Evolutionary conservation across 805 yeast species (phyloP).

Genomic region (Cyberlindnera mississippiensis): DNA sequence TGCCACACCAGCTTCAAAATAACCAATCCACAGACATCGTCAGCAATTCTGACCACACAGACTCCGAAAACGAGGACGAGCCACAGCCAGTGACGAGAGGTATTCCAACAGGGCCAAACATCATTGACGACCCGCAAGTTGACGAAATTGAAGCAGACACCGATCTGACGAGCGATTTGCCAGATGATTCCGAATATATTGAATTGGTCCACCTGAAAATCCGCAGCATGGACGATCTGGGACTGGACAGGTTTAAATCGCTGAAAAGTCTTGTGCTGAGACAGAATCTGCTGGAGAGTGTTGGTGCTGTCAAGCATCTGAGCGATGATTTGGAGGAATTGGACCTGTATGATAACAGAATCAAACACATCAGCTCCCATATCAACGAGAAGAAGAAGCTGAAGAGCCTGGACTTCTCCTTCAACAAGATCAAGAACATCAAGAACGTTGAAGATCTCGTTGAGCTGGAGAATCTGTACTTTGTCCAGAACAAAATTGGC

Average conservation of each 20-base stretch:
- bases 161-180: slow-evolving; percentile 53
- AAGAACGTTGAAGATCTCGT: slow-evolving; percentile 66
- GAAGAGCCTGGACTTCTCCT: slow-evolving; percentile 71
- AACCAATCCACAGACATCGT: slow-evolving; percentile 7
- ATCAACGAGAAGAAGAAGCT: slow-evolving; percentile 56
- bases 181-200: slow-evolving; percentile 54
- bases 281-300: slow-evolving; percentile 76
- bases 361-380: slow-evolving; percentile 77
- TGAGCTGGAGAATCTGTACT: slow-evolving; percentile 63
- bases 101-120: slow-evolving; percentile 9
- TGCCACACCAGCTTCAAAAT: background rate
- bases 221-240: slow-evolving; percentile 55
- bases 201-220: slow-evolving; percentile 73
- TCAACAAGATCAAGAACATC: slow-evolving; percentile 83
- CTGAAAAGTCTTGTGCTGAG: slow-evolving; percentile 68
- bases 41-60: slow-evolving; percentile 24
- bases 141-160: slow-evolving; percentile 65
- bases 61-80: slow-evolving; percentile 19
- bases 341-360: slow-evolving; percentile 89
- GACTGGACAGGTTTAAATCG: slow-evolving; percentile 50
- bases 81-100: slow-evolving; percentile 10
- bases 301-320: slow-evolving; percentile 62
- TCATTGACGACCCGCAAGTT: slow-evolving; percentile 32
- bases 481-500: slow-evolving; percentile 83
- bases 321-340: slow-evolving; percentile 63